Base-by-base conservation (phyloP, 2,329 filamentous ascomycete genomes). In the Ophiosphaerella narmari region DNA sequence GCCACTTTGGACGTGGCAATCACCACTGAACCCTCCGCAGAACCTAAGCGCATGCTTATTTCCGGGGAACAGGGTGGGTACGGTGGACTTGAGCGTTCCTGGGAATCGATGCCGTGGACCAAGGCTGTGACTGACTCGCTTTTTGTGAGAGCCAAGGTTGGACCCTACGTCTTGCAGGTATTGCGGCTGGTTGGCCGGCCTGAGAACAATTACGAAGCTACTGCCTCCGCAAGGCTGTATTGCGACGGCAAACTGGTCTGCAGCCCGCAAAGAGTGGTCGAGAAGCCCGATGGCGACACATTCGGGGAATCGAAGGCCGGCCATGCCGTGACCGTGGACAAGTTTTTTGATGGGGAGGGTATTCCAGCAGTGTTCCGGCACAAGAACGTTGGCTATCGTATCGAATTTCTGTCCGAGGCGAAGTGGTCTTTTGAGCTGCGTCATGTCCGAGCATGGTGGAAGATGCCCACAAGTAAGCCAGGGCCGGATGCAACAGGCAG, bases 121-220 rank as follows among this genome's bases (percentile, higher is more conserved):
- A 43, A 49, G 33, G 40, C 40, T 26, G 16, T 49, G 5, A 49
- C 46, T 7, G 46, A 49, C 33, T 49, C 46, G 34, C 40, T 43
- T 7, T 49, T 43, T 24, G 39, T 49, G 18, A n/a, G 46, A n/a
- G 46, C 46, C 21, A 5, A 49, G 33, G 46, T 24, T 16, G 46
- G 46, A 9, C 46, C 46, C 7, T 49, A 49, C 34, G 39, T 43
- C 8, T 33, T 49, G 39, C 39, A 43, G 16, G 46, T 49, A 23
- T 44, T 49, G 40, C 46, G 46, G 8, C 33, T 49, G 24, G 14
- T 49, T n/a, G 39, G 39, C 13, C 39, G 40, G 39, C 39, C 40
- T 13, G 46, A 49, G 34, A 39, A 44, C 33, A 32, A 44, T n/a
- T 39, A 44, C 40, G 24, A 29, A 24, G 21, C 26, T 16, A 39